phyloP scores from a whole-genome alignment of 2,329 filamentous ascomycete genomes.

The Sporothrix protearum region DNA sequence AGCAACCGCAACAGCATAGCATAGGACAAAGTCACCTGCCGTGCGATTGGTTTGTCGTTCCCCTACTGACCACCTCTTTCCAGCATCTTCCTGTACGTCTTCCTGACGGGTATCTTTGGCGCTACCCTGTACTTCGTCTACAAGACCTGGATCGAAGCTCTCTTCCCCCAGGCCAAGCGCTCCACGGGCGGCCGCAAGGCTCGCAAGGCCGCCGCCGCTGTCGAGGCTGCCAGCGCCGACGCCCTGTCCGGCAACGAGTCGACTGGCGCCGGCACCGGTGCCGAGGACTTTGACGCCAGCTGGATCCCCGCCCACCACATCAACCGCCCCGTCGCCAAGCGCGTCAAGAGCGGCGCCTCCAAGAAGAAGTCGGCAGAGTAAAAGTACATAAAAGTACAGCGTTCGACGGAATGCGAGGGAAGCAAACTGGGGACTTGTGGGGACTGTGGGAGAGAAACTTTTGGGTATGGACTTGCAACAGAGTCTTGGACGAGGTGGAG shows the following conservation, averaged over 20 bases:
- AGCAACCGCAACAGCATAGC: too few relatives aligned
- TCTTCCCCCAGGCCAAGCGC: conserved; percentile 87
- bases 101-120: conserved; percentile 73
- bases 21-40: too few relatives aligned
- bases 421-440: too few relatives aligned
- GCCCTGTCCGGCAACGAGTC: conserved; percentile 65
- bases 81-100: conserved; percentile 95
- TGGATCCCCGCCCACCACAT: conserved; percentile 92
- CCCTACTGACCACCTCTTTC: not conserved
- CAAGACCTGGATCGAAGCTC: conserved; percentile 92
- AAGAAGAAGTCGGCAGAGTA: conserved; percentile 43
- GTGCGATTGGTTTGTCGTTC: not conserved
- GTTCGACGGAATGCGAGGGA: too few relatives aligned
- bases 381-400: too few relatives aligned
- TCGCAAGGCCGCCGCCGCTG: conserved; percentile 55
- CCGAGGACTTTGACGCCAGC: conserved; percentile 75
- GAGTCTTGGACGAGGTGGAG: not conserved
- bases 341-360: conserved; percentile 56
- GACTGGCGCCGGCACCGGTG: conserved; percentile 63
- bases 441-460: not conserved
- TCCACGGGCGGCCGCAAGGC: conserved; percentile 56
- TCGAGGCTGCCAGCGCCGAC: conserved; percentile 43
- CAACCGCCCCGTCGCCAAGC: conserved; percentile 72
- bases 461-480: not conserved
- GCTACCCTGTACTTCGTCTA: conserved; percentile 94